phyloP scores from a whole-genome alignment of 495 filamentous ascomycete species.

The Aspergillus conjunctus region DNA sequence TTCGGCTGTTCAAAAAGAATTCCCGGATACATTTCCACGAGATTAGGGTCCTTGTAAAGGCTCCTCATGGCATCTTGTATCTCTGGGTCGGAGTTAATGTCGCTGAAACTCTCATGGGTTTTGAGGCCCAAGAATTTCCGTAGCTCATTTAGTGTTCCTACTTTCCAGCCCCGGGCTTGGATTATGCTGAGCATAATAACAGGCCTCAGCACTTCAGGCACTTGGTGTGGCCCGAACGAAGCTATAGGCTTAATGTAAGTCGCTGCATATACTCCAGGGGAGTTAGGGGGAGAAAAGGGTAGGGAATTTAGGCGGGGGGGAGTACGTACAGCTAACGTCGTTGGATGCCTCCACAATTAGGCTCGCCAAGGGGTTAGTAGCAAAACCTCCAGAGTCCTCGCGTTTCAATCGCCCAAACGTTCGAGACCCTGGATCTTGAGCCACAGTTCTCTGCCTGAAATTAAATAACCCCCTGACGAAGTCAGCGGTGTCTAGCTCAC shows the following conservation, averaged over 20 bases:
- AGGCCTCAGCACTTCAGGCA: slow-evolving; percentile 65
- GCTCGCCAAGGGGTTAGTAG: too few species aligned
- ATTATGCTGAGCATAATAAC: slow-evolving; percentile 77
- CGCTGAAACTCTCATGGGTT: slow-evolving; percentile 68
- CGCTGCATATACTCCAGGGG: slow-evolving; percentile 54
- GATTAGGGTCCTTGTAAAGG: slow-evolving; percentile 71
- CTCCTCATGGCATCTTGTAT: slow-evolving; percentile 64
- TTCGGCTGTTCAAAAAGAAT: slow-evolving; percentile 74
- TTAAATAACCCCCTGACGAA: too few species aligned
- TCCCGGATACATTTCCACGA: slow-evolving; percentile 73
- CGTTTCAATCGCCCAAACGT: too few species aligned
- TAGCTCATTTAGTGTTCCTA: slow-evolving; percentile 76
- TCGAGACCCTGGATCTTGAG: too few species aligned
- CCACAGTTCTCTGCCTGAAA: too few species aligned
- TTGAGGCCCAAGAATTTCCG: slow-evolving; percentile 71
- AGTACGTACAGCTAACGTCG: too few species aligned
- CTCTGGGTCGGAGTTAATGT: slow-evolving; percentile 69
- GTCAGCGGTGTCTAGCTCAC: too few species aligned
- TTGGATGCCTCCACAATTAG: too few species aligned
- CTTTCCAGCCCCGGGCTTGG: slow-evolving; percentile 69
- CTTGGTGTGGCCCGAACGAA: slow-evolving; percentile 64
- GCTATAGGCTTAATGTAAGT: slow-evolving; percentile 48
- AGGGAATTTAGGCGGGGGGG: too few species aligned
- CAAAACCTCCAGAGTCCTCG: too few species aligned
- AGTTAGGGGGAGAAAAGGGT: slow-evolving; percentile 43